Base-by-base conservation (phyloP, 169 alveolate species). In the Eimeria falciformis region DNA sequence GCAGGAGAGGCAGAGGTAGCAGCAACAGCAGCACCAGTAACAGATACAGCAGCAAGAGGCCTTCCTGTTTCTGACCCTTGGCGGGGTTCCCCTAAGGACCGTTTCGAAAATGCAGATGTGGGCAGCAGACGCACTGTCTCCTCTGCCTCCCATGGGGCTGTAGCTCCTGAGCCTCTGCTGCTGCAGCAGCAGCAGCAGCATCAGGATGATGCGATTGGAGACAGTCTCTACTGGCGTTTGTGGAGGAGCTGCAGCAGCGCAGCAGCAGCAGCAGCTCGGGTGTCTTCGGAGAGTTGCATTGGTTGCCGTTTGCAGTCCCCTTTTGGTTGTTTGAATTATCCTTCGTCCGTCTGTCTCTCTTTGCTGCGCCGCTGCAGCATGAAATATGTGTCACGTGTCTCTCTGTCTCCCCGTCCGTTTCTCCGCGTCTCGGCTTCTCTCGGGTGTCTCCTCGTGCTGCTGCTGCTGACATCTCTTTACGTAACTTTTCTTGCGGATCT, bases 11-110 rank as follows among this genome's bases (percentile, higher is more conserved):
- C 5, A 68, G 79, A 12, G 17, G 79, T 25, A 68, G 79, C 79
- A 68, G 79, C 79, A 68, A 50, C 53, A 68, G n/a, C 79, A 68
- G 79, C 79, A 68, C 27, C 79, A 68, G 79, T 3, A 56, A 11
- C 69, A 5, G 69, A 23, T 17, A 2, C 27, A 21, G 40, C 23
- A 3, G 23, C 77, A 2, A 5, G 43, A 14, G 77, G 77, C 33
- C 29, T 45, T 23, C 27, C 77, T 37, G 18, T 21, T 45, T 4
- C 45, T 17, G 58, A 14, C 58, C 14, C 58, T 7, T 9, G 21
- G 7, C 21, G 58, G 58, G 58, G 58, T 14, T 50, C 58, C 21
- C 58, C 21, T 7, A 7, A 50, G 58, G 21, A 7, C 58, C 58
- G 58, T 50, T n/a, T n/a, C n/a, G 58, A 14, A 50, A 14, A 14